Conservation (phyloP, 2,329 filamentous ascomycete genomes). For the Fusarium sp. region DNA sequence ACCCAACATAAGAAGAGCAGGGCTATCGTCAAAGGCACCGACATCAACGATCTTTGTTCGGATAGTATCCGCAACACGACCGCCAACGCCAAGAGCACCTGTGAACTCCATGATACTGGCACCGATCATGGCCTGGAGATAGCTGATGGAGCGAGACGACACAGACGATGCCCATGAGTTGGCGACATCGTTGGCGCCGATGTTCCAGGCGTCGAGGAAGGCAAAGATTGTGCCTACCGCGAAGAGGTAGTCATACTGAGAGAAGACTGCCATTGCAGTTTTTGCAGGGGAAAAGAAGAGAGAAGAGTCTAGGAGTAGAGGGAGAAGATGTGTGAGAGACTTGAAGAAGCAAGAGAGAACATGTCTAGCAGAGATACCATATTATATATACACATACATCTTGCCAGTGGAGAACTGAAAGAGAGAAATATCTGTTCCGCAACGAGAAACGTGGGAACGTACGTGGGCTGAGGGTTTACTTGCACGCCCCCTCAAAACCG, state of each 20-base stretch:
- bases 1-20: constrained; percentile 68
- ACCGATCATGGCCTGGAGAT: constrained; percentile 70
- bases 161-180: constrained; percentile 83
- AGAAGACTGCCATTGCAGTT: constrained; percentile 47
- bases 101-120: constrained; percentile 72
- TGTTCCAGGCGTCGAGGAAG: constrained; percentile 76
- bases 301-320: neutral
- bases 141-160: constrained; percentile 74
- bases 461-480: constrained; percentile 9
- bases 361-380: constrained; percentile 9
- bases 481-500: constrained; percentile 18
- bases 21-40: constrained; percentile 60
- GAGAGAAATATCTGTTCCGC: constrained; percentile 4
- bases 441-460: neutral
- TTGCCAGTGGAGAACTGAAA: constrained; percentile 6
- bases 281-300: too few relatives aligned
- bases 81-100: constrained; percentile 71
- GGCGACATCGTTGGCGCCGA: constrained; percentile 76
- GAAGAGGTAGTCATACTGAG: constrained; percentile 73
- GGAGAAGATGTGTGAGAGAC: constrained; percentile 11
- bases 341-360: constrained; percentile 11
- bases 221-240: constrained; percentile 75
- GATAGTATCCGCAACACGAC: constrained; percentile 72
- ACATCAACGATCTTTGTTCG: constrained; percentile 70
- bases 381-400: constrained; percentile 24